A percentile compares a stretch with the other conserved stretches of the same genome.
Evolutionary conservation across 2,329 filamentous ascomycete species (phyloP).

Genomic region (Ascochyta viciae-villosae): DNA sequence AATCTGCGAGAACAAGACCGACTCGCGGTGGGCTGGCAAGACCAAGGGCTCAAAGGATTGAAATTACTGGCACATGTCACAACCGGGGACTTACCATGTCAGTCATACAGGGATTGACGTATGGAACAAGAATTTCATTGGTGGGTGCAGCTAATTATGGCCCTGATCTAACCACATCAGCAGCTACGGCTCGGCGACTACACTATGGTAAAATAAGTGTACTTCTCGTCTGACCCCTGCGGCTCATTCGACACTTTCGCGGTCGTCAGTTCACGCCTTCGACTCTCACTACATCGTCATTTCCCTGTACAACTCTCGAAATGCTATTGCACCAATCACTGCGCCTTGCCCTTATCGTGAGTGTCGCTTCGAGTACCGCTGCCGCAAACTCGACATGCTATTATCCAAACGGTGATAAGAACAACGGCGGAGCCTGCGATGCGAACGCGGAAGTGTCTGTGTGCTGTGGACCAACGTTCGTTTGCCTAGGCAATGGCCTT

Average conservation of each 20-base stretch:
- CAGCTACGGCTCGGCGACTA: constrained; percentile 12
- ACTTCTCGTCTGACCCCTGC: constrained; percentile 3
- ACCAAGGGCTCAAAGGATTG: neutral
- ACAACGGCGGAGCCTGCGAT: constrained; percentile 24
- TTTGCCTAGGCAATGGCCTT: constrained; percentile 31
- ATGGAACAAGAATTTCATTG: neutral
- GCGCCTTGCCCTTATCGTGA: neutral
- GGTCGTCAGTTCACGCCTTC: constrained; percentile 3
- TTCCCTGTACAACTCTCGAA: neutral
- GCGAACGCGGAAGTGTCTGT: constrained; percentile 23
- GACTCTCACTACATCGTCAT: neutral
- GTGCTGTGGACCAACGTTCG: constrained; percentile 33
- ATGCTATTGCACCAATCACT: constrained; percentile 1
- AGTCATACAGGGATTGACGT: neutral
- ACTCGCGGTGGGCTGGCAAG: neutral
- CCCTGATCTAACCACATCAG: constrained; percentile 6
- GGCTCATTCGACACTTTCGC: constrained; percentile 1
- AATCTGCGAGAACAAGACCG: neutral
- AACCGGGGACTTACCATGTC: neutral
- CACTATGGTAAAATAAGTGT: constrained; percentile 1
- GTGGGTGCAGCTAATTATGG: neutral
- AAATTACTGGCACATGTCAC: neutral
- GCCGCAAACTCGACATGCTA: constrained; percentile 26
- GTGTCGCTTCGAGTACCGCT: neutral
- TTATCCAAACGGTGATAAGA: constrained; percentile 26